Conservation (phyloP, 140 eudicot genomes). For the Erigeron philadelphicus region DNA sequence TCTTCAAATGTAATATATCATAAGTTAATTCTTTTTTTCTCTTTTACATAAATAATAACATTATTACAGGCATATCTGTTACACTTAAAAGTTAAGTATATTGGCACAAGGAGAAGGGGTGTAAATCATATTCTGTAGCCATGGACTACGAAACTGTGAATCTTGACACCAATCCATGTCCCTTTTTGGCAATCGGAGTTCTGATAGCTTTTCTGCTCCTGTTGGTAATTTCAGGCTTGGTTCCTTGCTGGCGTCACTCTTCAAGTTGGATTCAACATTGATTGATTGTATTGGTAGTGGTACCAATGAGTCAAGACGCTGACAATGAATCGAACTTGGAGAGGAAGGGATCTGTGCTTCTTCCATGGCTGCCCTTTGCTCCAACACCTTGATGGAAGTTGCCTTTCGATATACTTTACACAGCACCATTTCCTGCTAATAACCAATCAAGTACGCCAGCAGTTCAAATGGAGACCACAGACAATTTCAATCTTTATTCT, state of each 20-base stretch:
- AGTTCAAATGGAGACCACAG: background rate
- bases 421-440: constrained; percentile 58
- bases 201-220: constrained; percentile 33
- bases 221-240: constrained; percentile 33
- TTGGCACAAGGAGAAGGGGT: constrained; percentile 41
- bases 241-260: constrained; percentile 1
- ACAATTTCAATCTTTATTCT: background rate
- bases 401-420: constrained; percentile 85
- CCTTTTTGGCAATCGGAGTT: constrained; percentile 55
- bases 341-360: constrained; percentile 31
- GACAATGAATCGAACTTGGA: constrained; percentile 27
- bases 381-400: constrained; percentile 70
- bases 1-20: background rate
- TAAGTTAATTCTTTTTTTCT: constrained; percentile 16
- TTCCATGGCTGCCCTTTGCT: constrained; percentile 75
- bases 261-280: constrained; percentile 17
- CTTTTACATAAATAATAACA: constrained; percentile 3
- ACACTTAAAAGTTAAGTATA: constrained; percentile 32
- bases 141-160: constrained; percentile 56
- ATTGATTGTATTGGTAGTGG: constrained; percentile 5
- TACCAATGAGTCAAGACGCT: constrained; percentile 23
- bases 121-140: constrained; percentile 52
- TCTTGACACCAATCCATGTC: constrained; percentile 52
- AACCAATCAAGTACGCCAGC: background rate
- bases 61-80: background rate